A percentile compares a stretch with the other conserved stretches of the same genome.
Conservation (phyloP, 2,329 filamentous ascomycete species). For the Thermoascus crustaceus region DNA sequence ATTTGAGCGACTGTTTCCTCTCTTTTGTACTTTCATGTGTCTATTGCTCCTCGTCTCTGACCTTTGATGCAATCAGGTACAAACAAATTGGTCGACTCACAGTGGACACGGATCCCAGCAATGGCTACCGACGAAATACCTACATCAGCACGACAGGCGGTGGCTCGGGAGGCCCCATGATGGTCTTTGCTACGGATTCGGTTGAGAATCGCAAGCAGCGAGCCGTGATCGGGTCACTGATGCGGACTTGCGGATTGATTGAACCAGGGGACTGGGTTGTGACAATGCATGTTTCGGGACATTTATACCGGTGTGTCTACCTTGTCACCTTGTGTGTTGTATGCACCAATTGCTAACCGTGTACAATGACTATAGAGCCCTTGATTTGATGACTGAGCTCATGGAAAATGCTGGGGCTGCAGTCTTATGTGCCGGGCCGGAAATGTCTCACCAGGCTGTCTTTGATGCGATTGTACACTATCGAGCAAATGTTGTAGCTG, state of each 20-base stretch:
- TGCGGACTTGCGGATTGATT: constrained; percentile 23
- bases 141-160: constrained; percentile 40
- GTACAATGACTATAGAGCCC: constrained; percentile 16
- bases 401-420: constrained; percentile 37
- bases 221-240: constrained; percentile 24
- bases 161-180: constrained; percentile 20
- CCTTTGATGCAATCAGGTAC: too few relatives aligned
- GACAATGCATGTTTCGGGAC: constrained; percentile 28
- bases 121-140: constrained; percentile 29
- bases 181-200: constrained; percentile 36
- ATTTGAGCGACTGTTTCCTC: too few relatives aligned
- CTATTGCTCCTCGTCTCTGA: neutral
- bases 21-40: too few relatives aligned
- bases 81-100: constrained; percentile 26
- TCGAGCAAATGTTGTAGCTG: constrained; percentile 30
- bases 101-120: constrained; percentile 23
- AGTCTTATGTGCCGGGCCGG: constrained; percentile 29
- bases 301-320: constrained; percentile 31
- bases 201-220: constrained; percentile 37
- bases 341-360: neutral
- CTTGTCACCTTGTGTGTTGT: neutral
- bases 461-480: constrained; percentile 23
- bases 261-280: constrained; percentile 33
- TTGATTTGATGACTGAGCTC: constrained; percentile 35
- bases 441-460: constrained; percentile 18